Conservation (phyloP, 1,139 yeast genomes). For the Candida sp. region DNA sequence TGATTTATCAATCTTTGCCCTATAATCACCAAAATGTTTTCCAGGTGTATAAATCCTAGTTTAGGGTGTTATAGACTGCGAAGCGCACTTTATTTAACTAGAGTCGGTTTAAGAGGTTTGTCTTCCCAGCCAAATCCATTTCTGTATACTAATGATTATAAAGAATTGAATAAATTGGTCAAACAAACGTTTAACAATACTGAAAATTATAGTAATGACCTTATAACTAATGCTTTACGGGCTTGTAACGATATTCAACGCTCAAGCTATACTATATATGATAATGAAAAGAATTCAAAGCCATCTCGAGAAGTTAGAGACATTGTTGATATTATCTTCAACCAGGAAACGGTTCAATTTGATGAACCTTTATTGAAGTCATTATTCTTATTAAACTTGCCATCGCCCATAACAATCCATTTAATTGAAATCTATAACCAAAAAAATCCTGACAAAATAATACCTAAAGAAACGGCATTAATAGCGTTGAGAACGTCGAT, state of each 20-base stretch:
- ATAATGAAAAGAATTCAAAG: conserved; percentile 10
- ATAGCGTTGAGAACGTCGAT: conserved; percentile 61
- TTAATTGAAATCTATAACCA: conserved; percentile 34
- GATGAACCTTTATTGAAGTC: conserved; percentile 20
- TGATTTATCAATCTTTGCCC: too few species aligned
- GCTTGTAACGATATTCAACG: conserved; percentile 19
- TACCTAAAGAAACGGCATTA: conserved; percentile 48
- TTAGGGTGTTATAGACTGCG: not conserved
- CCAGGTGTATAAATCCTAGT: not conserved
- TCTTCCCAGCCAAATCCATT: conserved; percentile 6
- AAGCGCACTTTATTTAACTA: conserved; percentile 2
- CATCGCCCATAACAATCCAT: conserved; percentile 24
- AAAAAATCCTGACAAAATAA: conserved; percentile 25
- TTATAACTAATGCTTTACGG: conserved; percentile 17
- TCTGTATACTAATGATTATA: conserved; percentile 12
- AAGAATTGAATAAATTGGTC: conserved; percentile 6
- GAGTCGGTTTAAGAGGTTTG: not conserved
- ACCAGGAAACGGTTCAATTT: conserved; percentile 17
- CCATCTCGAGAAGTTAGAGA: conserved; percentile 15
- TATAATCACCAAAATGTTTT: not conserved
- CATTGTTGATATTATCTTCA: conserved; percentile 16
- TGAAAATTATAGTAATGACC: conserved; percentile 6
- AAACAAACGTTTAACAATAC: conserved; percentile 6
- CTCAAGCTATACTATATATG: conserved; percentile 10
- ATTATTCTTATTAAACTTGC: conserved; percentile 33